These are phyloP conservation scores for Nannizziopsis arthrosporioides DNA, from an alignment of 2,329 filamentous ascomycete genomes.

Conservation along the genomic window DNA sequence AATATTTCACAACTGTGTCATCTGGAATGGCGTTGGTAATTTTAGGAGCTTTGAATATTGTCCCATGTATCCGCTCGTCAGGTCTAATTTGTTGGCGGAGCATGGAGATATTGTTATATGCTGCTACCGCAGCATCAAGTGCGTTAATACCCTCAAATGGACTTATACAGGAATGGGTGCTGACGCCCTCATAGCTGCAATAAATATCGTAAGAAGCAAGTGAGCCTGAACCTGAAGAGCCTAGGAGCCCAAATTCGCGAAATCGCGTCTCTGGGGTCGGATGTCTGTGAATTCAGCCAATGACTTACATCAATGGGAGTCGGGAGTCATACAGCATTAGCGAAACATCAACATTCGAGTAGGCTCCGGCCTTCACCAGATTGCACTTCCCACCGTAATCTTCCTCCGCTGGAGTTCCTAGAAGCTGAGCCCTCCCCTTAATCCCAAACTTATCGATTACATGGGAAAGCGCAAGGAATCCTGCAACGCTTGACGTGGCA, in stretches of 20 bases:
- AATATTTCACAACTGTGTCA: slow-evolving; percentile 31
- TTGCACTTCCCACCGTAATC: slow-evolving; percentile 31
- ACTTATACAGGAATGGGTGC: slow-evolving; percentile 42
- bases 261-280: slow-evolving; percentile 7
- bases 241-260: slow-evolving; percentile 13
- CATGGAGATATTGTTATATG: slow-evolving; percentile 33
- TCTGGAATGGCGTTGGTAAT: slow-evolving; percentile 46
- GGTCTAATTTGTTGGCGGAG: slow-evolving; percentile 45
- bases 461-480: slow-evolving; percentile 37
- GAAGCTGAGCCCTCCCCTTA: slow-evolving; percentile 25
- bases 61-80: slow-evolving; percentile 39
- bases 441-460: slow-evolving; percentile 34
- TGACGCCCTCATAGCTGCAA: slow-evolving; percentile 36
- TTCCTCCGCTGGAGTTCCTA: slow-evolving; percentile 33
- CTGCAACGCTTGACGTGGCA: slow-evolving; percentile 26
- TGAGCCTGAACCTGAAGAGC: slow-evolving; percentile 11
- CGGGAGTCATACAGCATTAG: slow-evolving; percentile 26
- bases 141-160: slow-evolving; percentile 48
- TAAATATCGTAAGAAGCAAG: slow-evolving; percentile 18
- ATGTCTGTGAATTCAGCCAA: neutral
- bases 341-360: slow-evolving; percentile 30
- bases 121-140: slow-evolving; percentile 42
- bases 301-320: neutral
- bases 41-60: slow-evolving; percentile 41
- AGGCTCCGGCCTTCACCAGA: slow-evolving; percentile 36